These are phyloP conservation scores for Globisporangium nagaii DNA, from an alignment of 352 stramenopile genomes.

Conservation along the genomic window DNA sequence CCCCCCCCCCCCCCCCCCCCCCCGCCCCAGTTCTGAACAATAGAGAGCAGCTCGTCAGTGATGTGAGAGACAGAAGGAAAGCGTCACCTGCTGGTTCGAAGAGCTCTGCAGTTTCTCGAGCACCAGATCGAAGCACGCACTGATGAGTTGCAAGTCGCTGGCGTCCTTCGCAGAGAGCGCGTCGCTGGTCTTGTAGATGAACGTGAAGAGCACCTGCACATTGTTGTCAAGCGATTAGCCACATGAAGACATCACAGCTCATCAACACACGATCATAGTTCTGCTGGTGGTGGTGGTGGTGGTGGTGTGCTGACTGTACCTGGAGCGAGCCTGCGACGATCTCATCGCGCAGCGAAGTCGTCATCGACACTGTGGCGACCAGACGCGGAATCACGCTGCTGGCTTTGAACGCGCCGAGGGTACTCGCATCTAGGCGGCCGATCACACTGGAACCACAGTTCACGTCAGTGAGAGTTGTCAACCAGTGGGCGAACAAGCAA, in stretches of 20 bases:
- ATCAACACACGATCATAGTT: no score
- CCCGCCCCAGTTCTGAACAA: no score
- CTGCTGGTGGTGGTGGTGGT: no score
- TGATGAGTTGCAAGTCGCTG: neutral
- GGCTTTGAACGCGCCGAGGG: constrained; percentile 3
- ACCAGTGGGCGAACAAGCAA: neutral
- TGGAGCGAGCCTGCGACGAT: constrained; percentile 9
- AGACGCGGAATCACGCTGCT: constrained; percentile 1
- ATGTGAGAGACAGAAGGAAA: no score
- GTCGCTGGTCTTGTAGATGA: constrained; percentile 11
- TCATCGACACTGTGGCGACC: neutral
- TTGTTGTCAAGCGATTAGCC: no score
- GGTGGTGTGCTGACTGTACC: no score
- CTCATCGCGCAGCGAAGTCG: neutral
- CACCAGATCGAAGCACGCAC: neutral
- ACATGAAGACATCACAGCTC: no score
- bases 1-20: no score
- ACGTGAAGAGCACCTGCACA: constrained; percentile 11
- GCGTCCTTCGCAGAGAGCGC: neutral
- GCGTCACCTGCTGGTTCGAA: constrained; percentile 17
- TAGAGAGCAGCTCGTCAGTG: no score
- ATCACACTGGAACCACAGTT: no score
- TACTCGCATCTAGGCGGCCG: constrained; percentile 3
- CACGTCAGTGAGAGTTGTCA: no score
- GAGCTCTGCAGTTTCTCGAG: neutral